Evolutionary conservation across 108 stramenopile species (phyloP), one percentile per base, ranked within the genome.

Genomic region (Skeletonema grethae): DNA sequence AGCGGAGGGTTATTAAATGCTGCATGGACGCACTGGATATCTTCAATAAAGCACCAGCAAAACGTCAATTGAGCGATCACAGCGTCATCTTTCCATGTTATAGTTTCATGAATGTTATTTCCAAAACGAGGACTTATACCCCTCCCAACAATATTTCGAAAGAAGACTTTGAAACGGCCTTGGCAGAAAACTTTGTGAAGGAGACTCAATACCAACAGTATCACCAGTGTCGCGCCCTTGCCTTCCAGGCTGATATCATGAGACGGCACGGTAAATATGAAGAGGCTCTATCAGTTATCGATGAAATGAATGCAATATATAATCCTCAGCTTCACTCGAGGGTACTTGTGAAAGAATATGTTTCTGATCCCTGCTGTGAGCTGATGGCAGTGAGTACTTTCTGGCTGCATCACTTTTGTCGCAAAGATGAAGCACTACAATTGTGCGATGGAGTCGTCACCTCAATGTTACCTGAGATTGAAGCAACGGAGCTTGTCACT

Each of bases 11-110:
- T 60, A n/a, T 60, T 7, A 60, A 34, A 16, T 60, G 59, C 16
- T 25, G 20, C 7, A 16, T 32, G 0, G 59, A 60, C 15, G 59
- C 59, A n/a, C 31, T 60, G 10, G 4, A 16, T 34, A 16, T 60
- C 35, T 60, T 60, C 20, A 30, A 60, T 2, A 60, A 7, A 34
- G 59, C 59, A 4, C 59, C 59, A 34, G 59, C 59, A 34, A 60
- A 34, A n/a, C 15, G 9, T 4, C n/a, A 25, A 7, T 2, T 60
- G 6, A 60, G 36, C 5, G 59, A 60, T 60, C 30, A 29, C 3
- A 31, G 59, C 13, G 15, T 60, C 7, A 15, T 60, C 15, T 60
- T 32, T 60, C 35, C 59, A 1, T 5, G 59, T 34, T 60, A 60
- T 30, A 32, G 59, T 16, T 60, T 60, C 1, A 60, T 60, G 30